phyloP scores from a whole-genome alignment of 2,329 filamentous ascomycete species.

The Sporothrix protearum region DNA sequence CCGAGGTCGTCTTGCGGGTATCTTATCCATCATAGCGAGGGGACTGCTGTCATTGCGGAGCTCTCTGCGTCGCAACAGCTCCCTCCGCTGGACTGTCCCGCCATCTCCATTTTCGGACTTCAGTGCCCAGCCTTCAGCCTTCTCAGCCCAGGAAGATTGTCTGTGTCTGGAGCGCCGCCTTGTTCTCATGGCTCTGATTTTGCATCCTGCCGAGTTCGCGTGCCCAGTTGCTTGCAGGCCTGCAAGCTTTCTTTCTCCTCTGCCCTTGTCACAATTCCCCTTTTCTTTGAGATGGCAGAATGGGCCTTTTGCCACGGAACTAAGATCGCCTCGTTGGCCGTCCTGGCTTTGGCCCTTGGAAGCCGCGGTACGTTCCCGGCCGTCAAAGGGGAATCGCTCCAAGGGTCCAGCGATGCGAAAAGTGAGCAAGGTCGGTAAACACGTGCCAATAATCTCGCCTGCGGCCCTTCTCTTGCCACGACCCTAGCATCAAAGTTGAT shows the following conservation, averaged over 20 bases:
- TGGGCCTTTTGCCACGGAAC: neutral
- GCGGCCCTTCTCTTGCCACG: neutral
- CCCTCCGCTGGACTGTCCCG: neutral
- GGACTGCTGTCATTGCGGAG: neutral
- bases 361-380: slow-evolving; percentile 14
- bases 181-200: neutral
- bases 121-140: slow-evolving; percentile 1
- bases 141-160: neutral
- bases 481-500: neutral
- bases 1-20: neutral
- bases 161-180: neutral
- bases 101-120: slow-evolving; percentile 3
- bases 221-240: neutral
- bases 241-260: neutral
- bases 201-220: neutral
- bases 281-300: neutral
- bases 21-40: slow-evolving; percentile 1
- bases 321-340: neutral
- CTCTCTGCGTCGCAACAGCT: neutral
- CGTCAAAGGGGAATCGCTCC: neutral
- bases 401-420: neutral
- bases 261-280: neutral
- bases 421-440: slow-evolving; percentile 13
- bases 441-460: slow-evolving; percentile 18
- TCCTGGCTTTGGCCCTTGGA: neutral